Evolutionary conservation across 768 basidiomycete genomes (phyloP).

Genomic region (Panaeolus papilionaceus): DNA sequence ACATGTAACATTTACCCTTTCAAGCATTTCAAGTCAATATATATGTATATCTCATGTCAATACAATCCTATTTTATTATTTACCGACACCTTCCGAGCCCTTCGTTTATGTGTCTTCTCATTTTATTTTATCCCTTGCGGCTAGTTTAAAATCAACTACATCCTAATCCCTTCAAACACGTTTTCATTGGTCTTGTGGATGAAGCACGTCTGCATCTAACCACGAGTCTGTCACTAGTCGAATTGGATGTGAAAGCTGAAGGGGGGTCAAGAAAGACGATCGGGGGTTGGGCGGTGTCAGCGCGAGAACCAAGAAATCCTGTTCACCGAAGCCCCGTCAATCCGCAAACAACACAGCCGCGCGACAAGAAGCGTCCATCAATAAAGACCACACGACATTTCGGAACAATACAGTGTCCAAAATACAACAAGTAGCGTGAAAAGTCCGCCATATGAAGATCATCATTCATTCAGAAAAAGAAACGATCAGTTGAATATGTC

Average conservation of each 20-base stretch:
- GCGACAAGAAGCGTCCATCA: neutral
- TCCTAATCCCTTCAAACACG: neutral
- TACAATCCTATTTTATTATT: neutral
- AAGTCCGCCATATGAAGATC: constrained; percentile 1
- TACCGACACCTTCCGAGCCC: constrained; percentile 28
- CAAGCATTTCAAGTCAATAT: neutral
- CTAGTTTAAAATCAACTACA: neutral
- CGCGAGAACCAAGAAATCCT: constrained; percentile 64
- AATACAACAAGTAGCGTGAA: constrained; percentile 15
- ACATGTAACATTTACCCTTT: constrained; percentile 11
- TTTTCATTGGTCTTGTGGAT: constrained; percentile 42
- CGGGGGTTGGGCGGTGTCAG: constrained; percentile 51
- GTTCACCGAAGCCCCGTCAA: constrained; percentile 15
- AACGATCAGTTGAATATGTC: neutral
- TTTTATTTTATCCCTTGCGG: constrained; percentile 14
- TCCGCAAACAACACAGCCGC: constrained; percentile 2
- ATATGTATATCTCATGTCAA: constrained; percentile 9
- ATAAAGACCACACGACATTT: constrained; percentile 2
- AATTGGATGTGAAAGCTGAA: constrained; percentile 56
- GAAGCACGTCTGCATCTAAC: constrained; percentile 39
- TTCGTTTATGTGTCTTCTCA: constrained; percentile 29
- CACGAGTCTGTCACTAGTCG: constrained; percentile 63
- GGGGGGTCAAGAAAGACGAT: constrained; percentile 46
- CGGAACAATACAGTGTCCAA: constrained; percentile 7
- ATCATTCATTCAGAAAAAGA: neutral